Percentiles rank a stretch among this genome's conserved stretches.
Conservation (phyloP, 768 basidiomycete genomes). For the Dioszegia aurantiaca region DNA sequence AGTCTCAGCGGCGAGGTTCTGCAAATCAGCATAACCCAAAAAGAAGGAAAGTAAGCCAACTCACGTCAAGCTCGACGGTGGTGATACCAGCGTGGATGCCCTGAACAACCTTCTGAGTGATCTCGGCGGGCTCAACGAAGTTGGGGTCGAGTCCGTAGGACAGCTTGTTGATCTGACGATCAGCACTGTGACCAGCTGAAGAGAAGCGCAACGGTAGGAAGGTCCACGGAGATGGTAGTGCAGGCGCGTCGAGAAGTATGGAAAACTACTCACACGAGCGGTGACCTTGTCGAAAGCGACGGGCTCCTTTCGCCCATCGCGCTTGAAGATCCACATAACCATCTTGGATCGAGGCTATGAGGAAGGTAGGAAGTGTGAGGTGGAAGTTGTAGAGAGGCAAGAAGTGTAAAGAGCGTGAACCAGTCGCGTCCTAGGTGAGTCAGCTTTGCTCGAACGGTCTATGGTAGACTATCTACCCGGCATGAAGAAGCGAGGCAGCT, state of each 20-base stretch:
- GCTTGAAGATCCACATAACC: conserved; percentile 50
- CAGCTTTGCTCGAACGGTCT: too few species aligned
- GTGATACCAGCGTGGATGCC: conserved; percentile 66
- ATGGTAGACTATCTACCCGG: too few species aligned
- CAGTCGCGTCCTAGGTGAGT: conserved; percentile 12
- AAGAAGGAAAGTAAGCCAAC: conserved; percentile 46
- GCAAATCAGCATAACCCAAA: background rate
- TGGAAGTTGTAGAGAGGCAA: conserved; percentile 3
- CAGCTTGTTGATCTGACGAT: conserved; percentile 56
- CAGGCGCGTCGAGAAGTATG: background rate
- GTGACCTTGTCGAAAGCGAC: conserved; percentile 52
- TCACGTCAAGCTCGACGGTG: conserved; percentile 91
- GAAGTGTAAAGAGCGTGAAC: too few species aligned
- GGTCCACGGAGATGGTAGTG: too few species aligned
- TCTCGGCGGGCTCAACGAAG: conserved; percentile 89
- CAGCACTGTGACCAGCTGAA: too few species aligned
- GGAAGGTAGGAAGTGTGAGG: background rate
- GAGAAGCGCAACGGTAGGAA: too few species aligned
- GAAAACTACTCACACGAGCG: conserved; percentile 8
- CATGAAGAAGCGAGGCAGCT: background rate
- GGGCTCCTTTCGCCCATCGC: conserved; percentile 50
- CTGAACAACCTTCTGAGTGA: conserved; percentile 46
- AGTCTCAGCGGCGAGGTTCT: conserved; percentile 97
- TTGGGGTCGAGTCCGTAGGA: conserved; percentile 93
- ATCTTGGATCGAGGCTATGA: conserved; percentile 25